Percentiles rank a stretch among this genome's conserved stretches.
These are phyloP conservation scores for Arabis alpina DNA, from an alignment of 345 rosid genomes.

Conservation along the genomic window DNA sequence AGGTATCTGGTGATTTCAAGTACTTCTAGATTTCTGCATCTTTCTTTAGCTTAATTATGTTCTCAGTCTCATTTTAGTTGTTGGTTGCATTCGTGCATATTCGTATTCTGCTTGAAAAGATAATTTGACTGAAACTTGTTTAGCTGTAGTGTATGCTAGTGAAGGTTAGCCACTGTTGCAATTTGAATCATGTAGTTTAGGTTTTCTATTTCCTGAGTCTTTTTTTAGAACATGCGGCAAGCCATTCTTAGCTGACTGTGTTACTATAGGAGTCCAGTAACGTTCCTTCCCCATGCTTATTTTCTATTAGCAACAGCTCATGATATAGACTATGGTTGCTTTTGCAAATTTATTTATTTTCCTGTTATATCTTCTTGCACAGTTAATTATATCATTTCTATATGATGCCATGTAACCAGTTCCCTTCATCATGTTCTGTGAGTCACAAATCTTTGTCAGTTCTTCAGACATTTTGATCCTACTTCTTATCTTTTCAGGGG, in stretches of 20 bases:
- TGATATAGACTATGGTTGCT: too few species aligned
- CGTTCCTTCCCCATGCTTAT: too few species aligned
- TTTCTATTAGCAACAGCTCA: too few species aligned
- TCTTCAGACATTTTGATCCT: constrained; percentile 16
- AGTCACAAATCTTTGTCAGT: constrained; percentile 27
- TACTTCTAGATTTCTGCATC: constrained; percentile 17
- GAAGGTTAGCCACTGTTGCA: constrained; percentile 10
- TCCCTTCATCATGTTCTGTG: not conserved
- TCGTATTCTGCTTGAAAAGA: constrained; percentile 10
- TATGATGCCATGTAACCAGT: not conserved
- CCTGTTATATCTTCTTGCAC: too few species aligned
- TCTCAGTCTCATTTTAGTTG: not conserved
- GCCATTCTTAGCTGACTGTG: too few species aligned
- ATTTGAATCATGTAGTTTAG: constrained; percentile 9
- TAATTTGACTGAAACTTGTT: constrained; percentile 11
- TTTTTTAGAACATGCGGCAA: too few species aligned
- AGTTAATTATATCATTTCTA: not conserved
- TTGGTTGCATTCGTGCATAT: not conserved
- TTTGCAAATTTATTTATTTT: too few species aligned
- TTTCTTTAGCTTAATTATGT: constrained; percentile 7
- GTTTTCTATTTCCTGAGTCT: not conserved
- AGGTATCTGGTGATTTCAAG: constrained; percentile 67
- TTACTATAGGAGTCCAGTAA: too few species aligned
- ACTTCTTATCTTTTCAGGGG: constrained; percentile 50
- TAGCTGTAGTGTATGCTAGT: constrained; percentile 23